A percentile compares a stretch with the other conserved stretches of the same genome.
Evolutionary conservation across 805 yeast genomes (phyloP).

Genomic region (Maudiozyma pseudohumilis): DNA sequence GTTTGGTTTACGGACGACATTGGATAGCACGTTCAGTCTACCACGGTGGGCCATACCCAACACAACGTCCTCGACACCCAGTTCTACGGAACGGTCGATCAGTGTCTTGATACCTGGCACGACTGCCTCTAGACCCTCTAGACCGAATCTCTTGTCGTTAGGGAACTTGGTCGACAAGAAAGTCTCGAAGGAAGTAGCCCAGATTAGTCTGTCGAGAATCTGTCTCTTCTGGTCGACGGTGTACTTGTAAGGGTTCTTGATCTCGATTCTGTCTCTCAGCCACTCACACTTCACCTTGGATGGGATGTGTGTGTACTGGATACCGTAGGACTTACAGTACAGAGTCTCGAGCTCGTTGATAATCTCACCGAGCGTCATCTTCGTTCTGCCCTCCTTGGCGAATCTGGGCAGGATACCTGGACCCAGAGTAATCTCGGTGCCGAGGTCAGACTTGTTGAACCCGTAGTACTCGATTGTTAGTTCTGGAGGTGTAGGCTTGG

Average conservation of each 20-base stretch:
- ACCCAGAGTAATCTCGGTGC: conserved; percentile 78
- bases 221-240: conserved; percentile 87
- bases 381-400: conserved; percentile 47
- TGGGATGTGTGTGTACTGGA: conserved; percentile 94
- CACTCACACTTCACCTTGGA: conserved; percentile 94
- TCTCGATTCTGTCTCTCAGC: conserved; percentile 94
- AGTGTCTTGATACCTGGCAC: conserved; percentile 95
- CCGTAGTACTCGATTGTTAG: conserved; percentile 87
- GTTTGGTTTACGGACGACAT: conserved; percentile 97
- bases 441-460: conserved; percentile 77
- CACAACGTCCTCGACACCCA: conserved; percentile 90
- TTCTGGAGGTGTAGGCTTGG: conserved; percentile 60
- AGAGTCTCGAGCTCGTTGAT: conserved; percentile 68
- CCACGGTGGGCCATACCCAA: conserved; percentile 99
- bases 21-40: conserved; percentile 92
- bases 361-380: conserved; percentile 70
- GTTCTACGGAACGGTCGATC: conserved; percentile 85
- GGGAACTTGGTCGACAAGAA: conserved; percentile 94
- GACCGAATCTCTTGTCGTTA: conserved; percentile 95
- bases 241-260: conserved; percentile 78
- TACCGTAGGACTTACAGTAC: conserved; percentile 84
- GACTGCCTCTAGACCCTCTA: conserved; percentile 96
- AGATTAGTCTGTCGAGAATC: conserved; percentile 88
- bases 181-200: conserved; percentile 91
- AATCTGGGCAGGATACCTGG: conserved; percentile 96